Percentiles rank a stretch among this genome's conserved stretches.
Evolutionary conservation across 352 stramenopile species (phyloP).

Genomic region (Globisporangium carolinianum): DNA sequence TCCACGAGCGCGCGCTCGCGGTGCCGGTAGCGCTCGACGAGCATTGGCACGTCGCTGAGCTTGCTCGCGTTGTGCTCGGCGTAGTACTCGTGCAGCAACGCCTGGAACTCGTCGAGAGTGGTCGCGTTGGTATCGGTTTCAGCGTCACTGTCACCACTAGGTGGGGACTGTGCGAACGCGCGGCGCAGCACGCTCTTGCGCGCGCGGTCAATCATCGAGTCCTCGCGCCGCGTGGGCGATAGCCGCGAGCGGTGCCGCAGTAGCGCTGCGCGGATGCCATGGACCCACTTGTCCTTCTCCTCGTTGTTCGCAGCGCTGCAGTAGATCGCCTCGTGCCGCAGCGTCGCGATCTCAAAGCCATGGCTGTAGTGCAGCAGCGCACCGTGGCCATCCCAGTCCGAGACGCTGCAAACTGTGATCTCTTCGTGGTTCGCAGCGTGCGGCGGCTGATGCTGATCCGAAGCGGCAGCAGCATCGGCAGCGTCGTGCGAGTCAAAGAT

Average conservation of each 20-base stretch:
- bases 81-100: constrained; percentile 46
- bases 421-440: constrained; percentile 7
- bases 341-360: constrained; percentile 62
- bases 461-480: too few species aligned
- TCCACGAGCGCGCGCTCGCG: constrained; percentile 47
- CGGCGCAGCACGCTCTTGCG: constrained; percentile 11
- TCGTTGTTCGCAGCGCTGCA: constrained; percentile 55
- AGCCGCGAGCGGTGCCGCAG: constrained; percentile 28
- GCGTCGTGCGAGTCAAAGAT: constrained; percentile 38
- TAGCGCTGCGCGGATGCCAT: constrained; percentile 46
- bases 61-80: constrained; percentile 55
- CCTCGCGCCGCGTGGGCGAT: constrained; percentile 19
- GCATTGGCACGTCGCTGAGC: constrained; percentile 45
- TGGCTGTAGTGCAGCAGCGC: constrained; percentile 64
- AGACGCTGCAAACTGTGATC: constrained; percentile 33
- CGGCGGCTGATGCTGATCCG: too few species aligned
- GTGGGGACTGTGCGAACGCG: neutral
- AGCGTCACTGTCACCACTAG: neutral
- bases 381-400: constrained; percentile 57
- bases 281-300: constrained; percentile 63
- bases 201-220: constrained; percentile 18
- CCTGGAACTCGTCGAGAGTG: constrained; percentile 17
- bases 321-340: constrained; percentile 40
- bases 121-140: neutral
- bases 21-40: constrained; percentile 35